A percentile compares a stretch with the other conserved stretches of the same genome.
phyloP scores from a whole-genome alignment of 139 green algal genomes.

The Pedinophyceae sp. region DNA sequence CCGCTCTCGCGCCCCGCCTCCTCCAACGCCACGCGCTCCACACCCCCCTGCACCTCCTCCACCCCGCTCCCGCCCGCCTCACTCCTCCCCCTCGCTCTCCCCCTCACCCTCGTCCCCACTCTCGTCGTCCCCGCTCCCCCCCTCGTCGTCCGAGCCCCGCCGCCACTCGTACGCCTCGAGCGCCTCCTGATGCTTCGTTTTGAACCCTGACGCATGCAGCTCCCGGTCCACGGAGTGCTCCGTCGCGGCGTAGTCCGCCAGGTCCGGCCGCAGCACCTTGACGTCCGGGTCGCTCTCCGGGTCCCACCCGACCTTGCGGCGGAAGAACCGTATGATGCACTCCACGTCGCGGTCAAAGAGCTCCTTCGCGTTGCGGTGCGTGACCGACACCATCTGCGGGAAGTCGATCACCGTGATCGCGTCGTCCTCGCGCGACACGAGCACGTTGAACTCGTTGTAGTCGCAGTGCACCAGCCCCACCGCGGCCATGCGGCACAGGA shows the following conservation, averaged over 20 bases:
- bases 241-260: slow-evolving; percentile 15
- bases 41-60: no score
- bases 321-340: slow-evolving; percentile 60
- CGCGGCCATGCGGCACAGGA: slow-evolving; percentile 32
- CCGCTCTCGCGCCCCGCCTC: no score
- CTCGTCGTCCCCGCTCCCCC: no score
- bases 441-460: slow-evolving; percentile 99
- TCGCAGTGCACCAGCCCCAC: slow-evolving; percentile 94
- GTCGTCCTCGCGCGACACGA: slow-evolving; percentile 31
- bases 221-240: slow-evolving; percentile 30
- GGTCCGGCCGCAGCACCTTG: slow-evolving; percentile 28
- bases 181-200: slow-evolving; percentile 27
- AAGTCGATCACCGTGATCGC: slow-evolving; percentile 84
- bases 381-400: slow-evolving; percentile 90
- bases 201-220: slow-evolving; percentile 49
- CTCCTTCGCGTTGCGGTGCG: slow-evolving; percentile 76
- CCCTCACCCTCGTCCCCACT: no score
- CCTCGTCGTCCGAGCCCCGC: no score
- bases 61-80: no score
- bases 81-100: no score
- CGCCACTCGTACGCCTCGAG: no score
- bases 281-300: slow-evolving; percentile 32
- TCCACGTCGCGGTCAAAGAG: slow-evolving; percentile 88
- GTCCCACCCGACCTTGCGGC: slow-evolving; percentile 50
- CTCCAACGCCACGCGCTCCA: no score